phyloP scores from a whole-genome alignment of 2,329 filamentous ascomycete genomes.

The Knoxdaviesia proteae region DNA sequence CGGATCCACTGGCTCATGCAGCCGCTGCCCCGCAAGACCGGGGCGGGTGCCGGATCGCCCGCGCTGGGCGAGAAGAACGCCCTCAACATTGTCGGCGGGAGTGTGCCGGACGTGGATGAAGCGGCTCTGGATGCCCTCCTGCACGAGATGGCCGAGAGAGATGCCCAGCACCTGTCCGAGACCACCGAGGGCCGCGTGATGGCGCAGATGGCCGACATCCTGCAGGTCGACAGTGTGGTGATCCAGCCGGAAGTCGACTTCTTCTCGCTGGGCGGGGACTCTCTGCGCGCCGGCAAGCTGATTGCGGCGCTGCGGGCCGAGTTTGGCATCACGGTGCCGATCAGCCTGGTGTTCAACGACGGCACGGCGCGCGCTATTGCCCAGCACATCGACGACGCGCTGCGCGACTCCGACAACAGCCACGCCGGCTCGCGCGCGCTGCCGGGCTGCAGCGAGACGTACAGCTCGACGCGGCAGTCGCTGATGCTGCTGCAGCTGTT shows the following conservation, averaged over 20 bases:
- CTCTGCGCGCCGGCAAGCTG: constrained; percentile 28
- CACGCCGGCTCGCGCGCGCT: constrained; percentile 5
- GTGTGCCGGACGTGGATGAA: constrained; percentile 10
- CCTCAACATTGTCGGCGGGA: no score
- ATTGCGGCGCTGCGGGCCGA: constrained; percentile 27
- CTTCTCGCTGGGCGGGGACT: constrained; percentile 31
- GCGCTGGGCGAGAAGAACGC: no score
- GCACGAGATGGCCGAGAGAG: constrained; percentile 7
- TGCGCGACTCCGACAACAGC: constrained; percentile 3
- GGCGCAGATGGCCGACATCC: constrained; percentile 21
- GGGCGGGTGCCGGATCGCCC: no score
- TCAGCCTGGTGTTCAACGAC: constrained; percentile 28
- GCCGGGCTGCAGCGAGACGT: constrained; percentile 17
- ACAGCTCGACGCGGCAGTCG: constrained; percentile 26
- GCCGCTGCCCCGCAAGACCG: constrained; percentile 13
- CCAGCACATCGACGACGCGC: constrained; percentile 15
- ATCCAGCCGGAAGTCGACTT: constrained; percentile 23
- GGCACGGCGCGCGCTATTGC: constrained; percentile 21
- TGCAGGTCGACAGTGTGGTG: constrained; percentile 17
- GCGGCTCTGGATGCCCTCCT: constrained; percentile 14
- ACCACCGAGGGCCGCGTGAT: constrained; percentile 17
- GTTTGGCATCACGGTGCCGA: constrained; percentile 25
- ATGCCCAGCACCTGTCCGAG: constrained; percentile 7
- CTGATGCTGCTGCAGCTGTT: constrained; percentile 28
- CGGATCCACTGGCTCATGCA: constrained; percentile 13